These are phyloP conservation scores for Yamadazyma sp. DNA, from an alignment of 805 yeast species.

Conservation along the genomic window DNA sequence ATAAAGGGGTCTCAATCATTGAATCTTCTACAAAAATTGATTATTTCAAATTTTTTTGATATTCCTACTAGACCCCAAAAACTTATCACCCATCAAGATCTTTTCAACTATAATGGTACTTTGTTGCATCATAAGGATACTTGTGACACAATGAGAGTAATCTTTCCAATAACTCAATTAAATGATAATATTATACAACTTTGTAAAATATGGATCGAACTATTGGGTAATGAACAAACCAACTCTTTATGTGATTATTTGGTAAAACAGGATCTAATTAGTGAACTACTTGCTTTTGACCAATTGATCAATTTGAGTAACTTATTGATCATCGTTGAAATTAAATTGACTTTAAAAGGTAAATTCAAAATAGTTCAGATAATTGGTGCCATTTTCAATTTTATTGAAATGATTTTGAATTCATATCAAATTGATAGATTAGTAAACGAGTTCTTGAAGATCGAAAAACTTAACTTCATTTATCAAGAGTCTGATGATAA, in stretches of 20 bases:
- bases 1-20: slow-evolving; percentile 66
- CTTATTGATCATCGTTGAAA: slow-evolving; percentile 45
- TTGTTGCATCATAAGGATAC: slow-evolving; percentile 18
- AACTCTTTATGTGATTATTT: slow-evolving; percentile 47
- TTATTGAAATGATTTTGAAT: slow-evolving; percentile 11
- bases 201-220: slow-evolving; percentile 46
- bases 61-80: slow-evolving; percentile 18
- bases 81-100: too few relatives aligned
- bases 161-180: slow-evolving; percentile 34
- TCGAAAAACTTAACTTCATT: slow-evolving; percentile 41
- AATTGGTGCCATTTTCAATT: slow-evolving; percentile 27
- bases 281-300: slow-evolving; percentile 39
- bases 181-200: slow-evolving; percentile 8
- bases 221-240: slow-evolving; percentile 61
- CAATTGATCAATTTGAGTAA: slow-evolving; percentile 37
- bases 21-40: slow-evolving; percentile 52
- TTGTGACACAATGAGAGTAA: slow-evolving; percentile 3
- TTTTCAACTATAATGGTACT: neutral
- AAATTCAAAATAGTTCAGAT: slow-evolving; percentile 31
- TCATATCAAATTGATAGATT: slow-evolving; percentile 28
- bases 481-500: slow-evolving; percentile 34
- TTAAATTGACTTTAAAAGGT: slow-evolving; percentile 49
- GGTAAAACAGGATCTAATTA: slow-evolving; percentile 24
- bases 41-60: slow-evolving; percentile 40
- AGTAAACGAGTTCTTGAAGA: slow-evolving; percentile 46